Base-by-base conservation (phyloP, 345 rosid genomes). In the Kandelia obovata region DNA sequence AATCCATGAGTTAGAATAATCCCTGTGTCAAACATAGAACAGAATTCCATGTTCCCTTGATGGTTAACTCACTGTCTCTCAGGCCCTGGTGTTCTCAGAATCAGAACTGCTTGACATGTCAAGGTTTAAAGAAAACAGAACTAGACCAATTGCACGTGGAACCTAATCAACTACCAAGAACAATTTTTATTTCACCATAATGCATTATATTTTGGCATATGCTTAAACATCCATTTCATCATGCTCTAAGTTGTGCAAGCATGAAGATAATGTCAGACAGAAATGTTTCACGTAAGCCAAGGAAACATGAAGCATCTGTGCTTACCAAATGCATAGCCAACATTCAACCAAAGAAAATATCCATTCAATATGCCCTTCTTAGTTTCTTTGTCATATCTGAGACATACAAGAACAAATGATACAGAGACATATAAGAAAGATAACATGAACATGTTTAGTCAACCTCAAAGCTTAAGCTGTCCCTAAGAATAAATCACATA, bases 261-360 rank as follows among this genome's bases (percentile, higher is more conserved):
- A 34, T 34, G 11, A 53, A 19, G 26, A 53, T 9, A 53, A 19
- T 19, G 23, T 23, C 57, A 53, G 9, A 23, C 8, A 23, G 15
- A 53, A 53, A 53, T 8, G 10, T 53, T 53, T 53, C 57, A 53
- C 7, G 2, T 2, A 19, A 19, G n/a, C 1, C 7, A 39, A 19
- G 6, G 5, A 73, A 68, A 58, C 59, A 62, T 34, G 37, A 39
- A 19, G 20, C 9, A 73, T 65, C 56, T 58, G 60, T 69, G 65
- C 87, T 83, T 74, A 89, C 99, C 97, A 70, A 78, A 46, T 73
- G 86, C 96, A 67, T 95, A 95, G 78, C 97, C 99, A 67, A 84
- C 53, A 62, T 73, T 74, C 78, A 89, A 76, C 93, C 96, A 91
- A n/a, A 87, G 80, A 75, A 84, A 92, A 78, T 94, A 94, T 37